Evolutionary conservation across 2,329 filamentous ascomycete species (phyloP).

Genomic region (Fusarium zealandicum): DNA sequence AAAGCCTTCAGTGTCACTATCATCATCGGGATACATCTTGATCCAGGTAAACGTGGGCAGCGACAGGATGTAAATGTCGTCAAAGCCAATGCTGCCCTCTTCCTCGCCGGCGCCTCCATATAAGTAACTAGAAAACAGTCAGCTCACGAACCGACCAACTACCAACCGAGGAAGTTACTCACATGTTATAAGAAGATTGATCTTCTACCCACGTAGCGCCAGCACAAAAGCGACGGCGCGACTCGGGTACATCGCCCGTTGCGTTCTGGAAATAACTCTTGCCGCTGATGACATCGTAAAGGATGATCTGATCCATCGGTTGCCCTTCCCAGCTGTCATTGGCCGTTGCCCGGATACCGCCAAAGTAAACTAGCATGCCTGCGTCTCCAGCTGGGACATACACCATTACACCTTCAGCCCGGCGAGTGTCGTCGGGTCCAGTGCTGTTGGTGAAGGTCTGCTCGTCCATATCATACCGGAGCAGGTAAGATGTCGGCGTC

Average conservation of each 20-base stretch:
- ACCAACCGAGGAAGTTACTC: constrained; percentile 37
- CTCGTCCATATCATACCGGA: constrained; percentile 63
- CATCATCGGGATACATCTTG: constrained; percentile 56
- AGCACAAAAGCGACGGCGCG: constrained; percentile 66
- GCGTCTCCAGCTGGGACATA: constrained; percentile 66
- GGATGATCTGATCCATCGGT: constrained; percentile 59
- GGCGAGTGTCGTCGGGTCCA: constrained; percentile 59
- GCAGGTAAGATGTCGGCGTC: constrained; percentile 58
- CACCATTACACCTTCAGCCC: constrained; percentile 67
- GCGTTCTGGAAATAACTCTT: constrained; percentile 67
- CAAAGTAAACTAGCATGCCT: constrained; percentile 68
- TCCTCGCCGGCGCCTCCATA: constrained; percentile 65
- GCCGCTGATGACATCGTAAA: constrained; percentile 66
- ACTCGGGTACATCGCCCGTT: constrained; percentile 57
- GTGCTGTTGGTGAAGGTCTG: constrained; percentile 61
- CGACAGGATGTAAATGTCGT: constrained; percentile 67
- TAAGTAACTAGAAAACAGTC: constrained; percentile 56
- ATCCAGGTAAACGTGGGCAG: constrained; percentile 70
- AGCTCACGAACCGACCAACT: neutral
- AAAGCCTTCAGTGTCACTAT: constrained; percentile 48
- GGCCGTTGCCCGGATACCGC: constrained; percentile 59
- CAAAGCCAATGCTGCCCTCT: constrained; percentile 57
- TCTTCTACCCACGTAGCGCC: constrained; percentile 66
- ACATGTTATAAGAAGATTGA: constrained; percentile 70
- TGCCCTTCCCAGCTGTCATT: constrained; percentile 57